phyloP scores from a whole-genome alignment of 2,329 filamentous ascomycete species.

The Conoideocrella luteorostrata region DNA sequence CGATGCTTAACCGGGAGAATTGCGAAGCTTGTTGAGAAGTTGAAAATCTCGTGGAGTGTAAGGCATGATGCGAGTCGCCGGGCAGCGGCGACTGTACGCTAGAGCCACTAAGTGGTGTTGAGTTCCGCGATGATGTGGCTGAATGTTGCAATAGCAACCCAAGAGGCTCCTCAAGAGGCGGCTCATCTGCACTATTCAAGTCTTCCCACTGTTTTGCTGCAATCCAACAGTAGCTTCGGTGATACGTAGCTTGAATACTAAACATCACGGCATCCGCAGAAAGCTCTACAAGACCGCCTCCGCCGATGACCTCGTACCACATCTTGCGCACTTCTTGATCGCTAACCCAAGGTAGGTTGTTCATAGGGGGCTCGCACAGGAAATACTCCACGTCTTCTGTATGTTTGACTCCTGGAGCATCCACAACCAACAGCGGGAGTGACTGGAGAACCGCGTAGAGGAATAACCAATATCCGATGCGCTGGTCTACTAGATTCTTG shows the following conservation, averaged over 20 bases:
- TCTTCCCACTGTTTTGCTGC: conserved; percentile 46
- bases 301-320: conserved; percentile 70
- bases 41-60: conserved; percentile 32
- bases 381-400: conserved; percentile 76
- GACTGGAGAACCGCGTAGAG: conserved; percentile 72
- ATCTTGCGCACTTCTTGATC: conserved; percentile 57
- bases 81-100: conserved; percentile 22
- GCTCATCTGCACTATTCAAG: conserved; percentile 19
- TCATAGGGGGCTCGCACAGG: conserved; percentile 67
- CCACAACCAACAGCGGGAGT: conserved; percentile 69
- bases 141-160: conserved; percentile 34
- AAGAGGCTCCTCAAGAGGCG: conserved; percentile 22
- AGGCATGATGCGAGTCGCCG: conserved; percentile 16
- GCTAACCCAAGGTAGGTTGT: conserved; percentile 68
- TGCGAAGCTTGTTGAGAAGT: conserved; percentile 27
- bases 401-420: conserved; percentile 63
- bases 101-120: conserved; percentile 13
- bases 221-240: conserved; percentile 51
- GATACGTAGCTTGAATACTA: conserved; percentile 54
- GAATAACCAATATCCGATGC: conserved; percentile 76
- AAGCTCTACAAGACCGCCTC: conserved; percentile 50
- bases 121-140: conserved; percentile 19
- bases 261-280: conserved; percentile 55
- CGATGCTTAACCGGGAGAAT: conserved; percentile 36
- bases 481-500: conserved; percentile 62